Conservation (phyloP, 179 eudicot genomes). For the Drosera spatulata region DNA sequence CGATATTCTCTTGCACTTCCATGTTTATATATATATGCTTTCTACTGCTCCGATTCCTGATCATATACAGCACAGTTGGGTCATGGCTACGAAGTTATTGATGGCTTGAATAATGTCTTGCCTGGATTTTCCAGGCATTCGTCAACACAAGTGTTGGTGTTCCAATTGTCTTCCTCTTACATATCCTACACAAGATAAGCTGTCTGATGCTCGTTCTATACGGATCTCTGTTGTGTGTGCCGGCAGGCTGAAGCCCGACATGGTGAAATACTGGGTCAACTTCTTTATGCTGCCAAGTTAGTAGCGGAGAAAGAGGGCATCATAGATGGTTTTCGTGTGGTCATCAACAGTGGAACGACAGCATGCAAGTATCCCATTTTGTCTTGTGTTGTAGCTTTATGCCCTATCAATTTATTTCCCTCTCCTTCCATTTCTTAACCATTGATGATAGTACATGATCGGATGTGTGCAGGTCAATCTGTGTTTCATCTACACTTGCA, state of each 20-base stretch:
- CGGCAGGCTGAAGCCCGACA: slow-evolving; percentile 57
- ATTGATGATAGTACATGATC: not conserved
- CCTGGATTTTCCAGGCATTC: too few species aligned
- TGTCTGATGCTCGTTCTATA: too few species aligned
- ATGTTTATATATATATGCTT: not conserved
- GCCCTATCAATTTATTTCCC: not conserved
- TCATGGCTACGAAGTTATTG: too few species aligned
- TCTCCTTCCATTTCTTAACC: not conserved
- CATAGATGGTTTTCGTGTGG: slow-evolving; percentile 63
- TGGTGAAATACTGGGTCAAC: slow-evolving; percentile 49
- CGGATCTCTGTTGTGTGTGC: too few species aligned
- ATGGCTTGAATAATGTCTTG: too few species aligned
- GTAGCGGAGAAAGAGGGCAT: slow-evolving; percentile 76
- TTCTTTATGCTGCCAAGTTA: slow-evolving; percentile 52
- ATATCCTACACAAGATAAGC: too few species aligned
- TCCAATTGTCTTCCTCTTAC: too few species aligned
- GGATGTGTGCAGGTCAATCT: slow-evolving; percentile 55
- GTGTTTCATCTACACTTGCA: slow-evolving; percentile 96
- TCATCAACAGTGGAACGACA: slow-evolving; percentile 48
- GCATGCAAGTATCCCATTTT: slow-evolving; percentile 36
- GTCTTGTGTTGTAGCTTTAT: not conserved
- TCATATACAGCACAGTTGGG: too few species aligned
- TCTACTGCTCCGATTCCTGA: too few species aligned
- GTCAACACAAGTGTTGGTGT: too few species aligned
- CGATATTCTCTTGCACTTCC: slow-evolving; percentile 1